A percentile compares a stretch with the other conserved stretches of the same genome.
phyloP scores from a whole-genome alignment of 495 filamentous ascomycete species.

The Neurospora sp. region DNA sequence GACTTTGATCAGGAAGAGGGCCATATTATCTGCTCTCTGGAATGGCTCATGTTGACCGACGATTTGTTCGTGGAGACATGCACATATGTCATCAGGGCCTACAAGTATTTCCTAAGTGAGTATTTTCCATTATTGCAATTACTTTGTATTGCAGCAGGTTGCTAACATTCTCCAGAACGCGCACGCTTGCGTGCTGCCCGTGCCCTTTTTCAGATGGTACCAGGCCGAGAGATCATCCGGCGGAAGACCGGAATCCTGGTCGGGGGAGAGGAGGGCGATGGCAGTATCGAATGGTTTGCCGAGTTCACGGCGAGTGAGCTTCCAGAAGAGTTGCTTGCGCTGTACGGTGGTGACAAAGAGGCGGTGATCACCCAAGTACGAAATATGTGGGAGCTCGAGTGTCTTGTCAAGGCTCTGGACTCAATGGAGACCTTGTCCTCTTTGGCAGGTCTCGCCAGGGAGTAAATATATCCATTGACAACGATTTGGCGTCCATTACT shows the following conservation, averaged over 20 bases:
- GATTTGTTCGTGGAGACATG: constrained; percentile 65
- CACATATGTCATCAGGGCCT: constrained; percentile 51
- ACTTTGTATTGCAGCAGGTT: constrained; percentile 9
- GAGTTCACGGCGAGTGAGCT: constrained; percentile 25
- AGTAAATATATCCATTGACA: constrained; percentile 21
- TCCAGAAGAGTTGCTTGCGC: constrained; percentile 24
- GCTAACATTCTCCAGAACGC: constrained; percentile 29
- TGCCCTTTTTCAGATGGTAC: constrained; percentile 42
- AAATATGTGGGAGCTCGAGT: constrained; percentile 65
- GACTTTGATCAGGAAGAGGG: constrained; percentile 47
- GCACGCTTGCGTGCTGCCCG: constrained; percentile 56
- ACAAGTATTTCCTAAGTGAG: constrained; percentile 67
- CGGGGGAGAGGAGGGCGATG: constrained; percentile 11
- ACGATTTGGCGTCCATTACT: not conserved
- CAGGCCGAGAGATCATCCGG: constrained; percentile 31
- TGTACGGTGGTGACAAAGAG: constrained; percentile 22
- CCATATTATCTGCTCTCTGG: constrained; percentile 63
- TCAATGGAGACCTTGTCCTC: constrained; percentile 47
- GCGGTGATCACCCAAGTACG: constrained; percentile 44
- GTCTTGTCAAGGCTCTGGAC: constrained; percentile 55
- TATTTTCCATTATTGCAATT: not conserved
- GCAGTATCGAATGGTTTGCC: constrained; percentile 31
- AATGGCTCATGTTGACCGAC: constrained; percentile 72
- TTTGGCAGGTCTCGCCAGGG: constrained; percentile 31
- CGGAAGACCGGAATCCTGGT: constrained; percentile 22